Evolutionary conservation across 495 filamentous ascomycete species (phyloP), one percentile per base, ranked within the genome.

Genomic region (Trichoderma reesei): DNA sequence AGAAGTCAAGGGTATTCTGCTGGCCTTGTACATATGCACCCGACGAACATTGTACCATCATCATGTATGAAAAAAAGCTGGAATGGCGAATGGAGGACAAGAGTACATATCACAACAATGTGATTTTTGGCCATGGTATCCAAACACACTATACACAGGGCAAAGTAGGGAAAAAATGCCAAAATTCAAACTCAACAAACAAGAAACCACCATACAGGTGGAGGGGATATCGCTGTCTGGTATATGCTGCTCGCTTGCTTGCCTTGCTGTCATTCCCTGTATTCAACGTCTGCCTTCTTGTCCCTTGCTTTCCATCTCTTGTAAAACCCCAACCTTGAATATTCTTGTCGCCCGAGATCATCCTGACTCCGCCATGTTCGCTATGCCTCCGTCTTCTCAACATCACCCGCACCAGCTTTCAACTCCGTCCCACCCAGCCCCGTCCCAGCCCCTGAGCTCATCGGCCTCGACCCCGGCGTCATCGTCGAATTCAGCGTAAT

Each of bases 401-500:
- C 14, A 2, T 20, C 33, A 37, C 5, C 31, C 62, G n/a, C 9
- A 33, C 54, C 33, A 65, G 61, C 33, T 14, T 41, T 38, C 8
- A 36, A 20, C 10, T 39, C 59, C 36, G 16, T 26, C 8, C 14
- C 6, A 8, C 60, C 20, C 20, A 26, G 6, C 3, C 9, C 14
- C n/a, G 36, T 14, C 11, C 34, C 60, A 20, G 36, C 66, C 31
- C 61, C 60, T n/a, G 73, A 71, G 7, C 67, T 73, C 14, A 68
- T 68, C 8, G 68, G 65, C 11, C 68, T 67, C 20, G 67, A 67
- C 1, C 67, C 61, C 4, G 64, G 59, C 16, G 75, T 73, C 62
- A 71, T 65, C 5, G 69, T 61, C 20, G 76, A 75, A 7, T 67
- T 73, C 11, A 84, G 68, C 1, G 82, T 84, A 33, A 80, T 76